Conservation (phyloP, 148 eudicot species). For the Cornus kousa region DNA sequence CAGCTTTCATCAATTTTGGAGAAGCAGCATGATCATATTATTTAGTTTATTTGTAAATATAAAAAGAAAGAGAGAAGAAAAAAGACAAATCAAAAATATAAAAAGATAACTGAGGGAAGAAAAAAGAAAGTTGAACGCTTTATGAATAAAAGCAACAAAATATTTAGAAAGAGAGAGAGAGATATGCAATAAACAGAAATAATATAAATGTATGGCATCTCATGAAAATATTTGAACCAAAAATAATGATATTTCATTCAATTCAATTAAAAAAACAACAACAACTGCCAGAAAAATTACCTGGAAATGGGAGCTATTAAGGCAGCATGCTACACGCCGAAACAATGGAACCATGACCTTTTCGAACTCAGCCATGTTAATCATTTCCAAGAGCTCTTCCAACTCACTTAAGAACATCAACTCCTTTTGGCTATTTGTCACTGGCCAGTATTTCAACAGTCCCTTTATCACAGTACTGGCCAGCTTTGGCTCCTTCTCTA, state of each 20-base stretch:
- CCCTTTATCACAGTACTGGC: constrained; percentile 41
- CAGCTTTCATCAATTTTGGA: neutral
- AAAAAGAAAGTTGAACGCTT: neutral
- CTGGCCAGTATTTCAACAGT: constrained; percentile 49
- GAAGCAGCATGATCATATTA: neutral
- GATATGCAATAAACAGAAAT: neutral
- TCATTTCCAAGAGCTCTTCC: constrained; percentile 50
- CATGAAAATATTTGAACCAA: neutral
- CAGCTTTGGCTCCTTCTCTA: constrained; percentile 51
- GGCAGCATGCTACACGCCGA: constrained; percentile 43
- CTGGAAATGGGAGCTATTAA: constrained; percentile 58
- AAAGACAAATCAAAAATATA: no score
- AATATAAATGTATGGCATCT: neutral
- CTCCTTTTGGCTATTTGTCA: constrained; percentile 52
- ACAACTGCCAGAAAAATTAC: constrained; percentile 21
- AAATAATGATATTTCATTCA: neutral
- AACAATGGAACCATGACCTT: constrained; percentile 46
- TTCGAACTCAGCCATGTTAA: constrained; percentile 43
- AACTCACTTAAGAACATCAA: constrained; percentile 51
- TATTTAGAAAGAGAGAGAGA: no score
- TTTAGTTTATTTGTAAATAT: neutral
- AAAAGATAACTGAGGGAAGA: neutral
- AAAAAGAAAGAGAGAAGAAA: no score
- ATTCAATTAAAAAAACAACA: neutral
- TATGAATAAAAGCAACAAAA: no score